Evolutionary conservation across 768 basidiomycete species (phyloP).

Genomic region (Agaricus subrufescens): DNA sequence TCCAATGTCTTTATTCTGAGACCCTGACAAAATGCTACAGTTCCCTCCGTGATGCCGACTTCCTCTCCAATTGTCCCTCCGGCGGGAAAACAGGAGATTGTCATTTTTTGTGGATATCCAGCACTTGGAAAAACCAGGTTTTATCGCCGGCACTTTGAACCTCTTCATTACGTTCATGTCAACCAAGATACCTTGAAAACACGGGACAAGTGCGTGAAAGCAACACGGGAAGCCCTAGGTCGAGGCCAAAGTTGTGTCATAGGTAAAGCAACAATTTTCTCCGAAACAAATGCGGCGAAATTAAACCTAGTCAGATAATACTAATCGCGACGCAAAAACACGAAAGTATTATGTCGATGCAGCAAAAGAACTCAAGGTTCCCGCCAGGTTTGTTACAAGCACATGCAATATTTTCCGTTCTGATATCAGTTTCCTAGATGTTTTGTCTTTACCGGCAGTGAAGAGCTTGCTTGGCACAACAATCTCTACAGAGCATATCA

Average conservation of each 20-base stretch:
- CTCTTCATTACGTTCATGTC: constrained; percentile 70
- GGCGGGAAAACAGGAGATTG: constrained; percentile 33
- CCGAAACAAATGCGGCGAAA: not conserved
- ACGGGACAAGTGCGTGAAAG: constrained; percentile 70
- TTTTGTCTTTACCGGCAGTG: constrained; percentile 67
- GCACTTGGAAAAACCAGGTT: constrained; percentile 80
- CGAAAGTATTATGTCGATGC: constrained; percentile 69
- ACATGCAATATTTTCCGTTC: not conserved
- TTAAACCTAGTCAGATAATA: constrained; percentile 64
- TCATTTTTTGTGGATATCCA: constrained; percentile 50
- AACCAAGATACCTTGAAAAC: constrained; percentile 83
- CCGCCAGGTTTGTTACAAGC: constrained; percentile 45
- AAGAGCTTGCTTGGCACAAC: constrained; percentile 91
- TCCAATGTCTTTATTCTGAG: not conserved
- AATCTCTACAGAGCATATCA: constrained; percentile 82
- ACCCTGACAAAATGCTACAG: constrained; percentile 22
- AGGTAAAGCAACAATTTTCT: constrained; percentile 41
- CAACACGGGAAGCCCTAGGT: constrained; percentile 48
- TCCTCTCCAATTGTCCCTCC: constrained; percentile 44
- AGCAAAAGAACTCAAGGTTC: constrained; percentile 49
- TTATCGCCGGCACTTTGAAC: constrained; percentile 62
- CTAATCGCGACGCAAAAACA: constrained; percentile 73
- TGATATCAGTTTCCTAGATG: constrained; percentile 39
- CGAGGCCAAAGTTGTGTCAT: constrained; percentile 69
- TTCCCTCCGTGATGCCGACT: constrained; percentile 45